phyloP scores from a whole-genome alignment of 2,329 filamentous ascomycete genomes.

The Venturia pyrina region DNA sequence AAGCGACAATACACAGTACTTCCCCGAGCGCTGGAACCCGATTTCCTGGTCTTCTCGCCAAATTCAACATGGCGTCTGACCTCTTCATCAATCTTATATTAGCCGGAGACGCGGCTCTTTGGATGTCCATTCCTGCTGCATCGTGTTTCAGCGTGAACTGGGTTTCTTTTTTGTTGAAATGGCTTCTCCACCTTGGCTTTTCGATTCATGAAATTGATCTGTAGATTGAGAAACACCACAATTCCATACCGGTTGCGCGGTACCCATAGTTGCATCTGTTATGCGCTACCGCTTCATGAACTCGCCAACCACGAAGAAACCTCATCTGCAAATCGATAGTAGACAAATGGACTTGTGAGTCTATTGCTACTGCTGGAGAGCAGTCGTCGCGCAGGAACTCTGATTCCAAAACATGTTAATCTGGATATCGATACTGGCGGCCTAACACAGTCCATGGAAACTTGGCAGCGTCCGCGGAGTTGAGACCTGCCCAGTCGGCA shows the following conservation, averaged over 20 bases:
- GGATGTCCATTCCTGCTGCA: too few relatives aligned
- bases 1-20: too few relatives aligned
- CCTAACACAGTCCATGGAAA: too few relatives aligned
- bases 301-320: neutral
- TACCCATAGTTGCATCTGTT: neutral
- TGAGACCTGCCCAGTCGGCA: neutral
- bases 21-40: neutral
- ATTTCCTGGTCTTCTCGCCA: neutral
- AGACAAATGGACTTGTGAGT: neutral
- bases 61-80: neutral
- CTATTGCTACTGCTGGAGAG: neutral
- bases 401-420: neutral
- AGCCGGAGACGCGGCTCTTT: neutral
- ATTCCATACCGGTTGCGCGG: neutral
- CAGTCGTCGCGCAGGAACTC: neutral
- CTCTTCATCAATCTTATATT: neutral
- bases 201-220: neutral
- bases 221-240: neutral
- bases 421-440: too few relatives aligned
- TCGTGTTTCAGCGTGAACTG: too few relatives aligned
- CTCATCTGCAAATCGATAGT: neutral
- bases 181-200: too few relatives aligned
- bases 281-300: neutral
- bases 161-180: too few relatives aligned
- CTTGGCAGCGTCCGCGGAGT: neutral